Percentiles rank a stretch among this genome's conserved stretches.
phyloP scores from a whole-genome alignment of 75 land plant genomes.

The Pinus albicaulis region DNA sequence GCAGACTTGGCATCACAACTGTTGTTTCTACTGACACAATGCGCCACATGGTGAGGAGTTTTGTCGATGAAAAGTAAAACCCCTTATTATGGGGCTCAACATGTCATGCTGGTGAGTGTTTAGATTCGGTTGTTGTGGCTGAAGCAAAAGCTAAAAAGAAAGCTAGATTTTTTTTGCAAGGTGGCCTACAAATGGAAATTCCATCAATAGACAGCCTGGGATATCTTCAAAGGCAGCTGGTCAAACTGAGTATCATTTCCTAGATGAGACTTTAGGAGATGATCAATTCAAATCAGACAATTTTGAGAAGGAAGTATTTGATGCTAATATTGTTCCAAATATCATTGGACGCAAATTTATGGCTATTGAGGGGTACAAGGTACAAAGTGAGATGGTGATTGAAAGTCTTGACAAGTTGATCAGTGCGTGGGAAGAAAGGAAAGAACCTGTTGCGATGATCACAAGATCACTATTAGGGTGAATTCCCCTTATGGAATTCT shows the following conservation, averaged over 20 bases:
- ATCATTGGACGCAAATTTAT: conserved; percentile 28
- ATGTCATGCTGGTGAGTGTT: conserved; percentile 51
- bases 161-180: too few relatives aligned
- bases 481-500: too few relatives aligned
- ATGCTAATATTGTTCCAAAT: conserved; percentile 4
- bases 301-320: not conserved
- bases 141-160: too few relatives aligned
- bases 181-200: not conserved
- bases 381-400: conserved; percentile 58
- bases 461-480: too few relatives aligned
- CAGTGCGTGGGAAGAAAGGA: conserved; percentile 43
- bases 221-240: not conserved
- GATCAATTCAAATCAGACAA: not conserved
- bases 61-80: conserved; percentile 40
- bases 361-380: conserved; percentile 53
- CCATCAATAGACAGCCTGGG: not conserved
- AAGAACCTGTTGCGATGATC: too few relatives aligned
- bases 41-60: conserved; percentile 59
- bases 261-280: not conserved
- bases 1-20: conserved; percentile 48
- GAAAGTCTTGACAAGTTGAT: conserved; percentile 47
- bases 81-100: conserved; percentile 57
- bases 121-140: too few relatives aligned
- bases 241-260: not conserved
- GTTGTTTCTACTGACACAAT: conserved; percentile 57